A percentile compares a stretch with the other conserved stretches of the same genome.
Evolutionary conservation across 345 rosid genomes (phyloP).

Genomic region (Schrenkiella parvula): DNA sequence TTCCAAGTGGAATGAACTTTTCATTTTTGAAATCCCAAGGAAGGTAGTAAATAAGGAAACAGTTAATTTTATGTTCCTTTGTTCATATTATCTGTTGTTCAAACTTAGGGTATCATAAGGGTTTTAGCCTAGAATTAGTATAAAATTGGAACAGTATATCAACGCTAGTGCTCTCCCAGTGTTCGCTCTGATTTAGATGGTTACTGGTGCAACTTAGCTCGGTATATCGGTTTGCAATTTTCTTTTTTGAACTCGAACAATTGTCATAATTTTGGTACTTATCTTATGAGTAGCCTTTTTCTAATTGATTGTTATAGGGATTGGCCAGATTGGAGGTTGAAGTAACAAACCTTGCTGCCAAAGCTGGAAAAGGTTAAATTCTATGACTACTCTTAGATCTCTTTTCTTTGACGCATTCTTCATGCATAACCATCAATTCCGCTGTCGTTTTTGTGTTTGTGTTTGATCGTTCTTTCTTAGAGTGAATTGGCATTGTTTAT

Average conservation of each 20-base stretch:
- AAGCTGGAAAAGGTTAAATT: constrained; percentile 92
- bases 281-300: constrained; percentile 1
- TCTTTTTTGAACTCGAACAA: background rate
- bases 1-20: constrained; percentile 92
- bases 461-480: background rate
- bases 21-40: constrained; percentile 90
- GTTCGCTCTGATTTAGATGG: constrained; percentile 4
- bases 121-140: constrained; percentile 4
- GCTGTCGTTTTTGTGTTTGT: background rate
- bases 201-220: constrained; percentile 3
- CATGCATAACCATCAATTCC: background rate
- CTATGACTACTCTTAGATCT: constrained; percentile 15
- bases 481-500: background rate
- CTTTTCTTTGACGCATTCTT: background rate
- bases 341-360: constrained; percentile 96
- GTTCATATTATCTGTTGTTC: constrained; percentile 5
- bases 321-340: constrained; percentile 89
- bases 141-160: background rate
- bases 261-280: constrained; percentile 1
- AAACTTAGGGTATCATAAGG: background rate
- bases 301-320: constrained; percentile 45
- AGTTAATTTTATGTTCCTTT: background rate
- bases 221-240: background rate
- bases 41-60: constrained; percentile 43
- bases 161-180: constrained; percentile 1